Evolutionary conservation across 306 rosid genomes (phyloP), one percentile per base, ranked within the genome.

Genomic region (Malus sylvestris): DNA sequence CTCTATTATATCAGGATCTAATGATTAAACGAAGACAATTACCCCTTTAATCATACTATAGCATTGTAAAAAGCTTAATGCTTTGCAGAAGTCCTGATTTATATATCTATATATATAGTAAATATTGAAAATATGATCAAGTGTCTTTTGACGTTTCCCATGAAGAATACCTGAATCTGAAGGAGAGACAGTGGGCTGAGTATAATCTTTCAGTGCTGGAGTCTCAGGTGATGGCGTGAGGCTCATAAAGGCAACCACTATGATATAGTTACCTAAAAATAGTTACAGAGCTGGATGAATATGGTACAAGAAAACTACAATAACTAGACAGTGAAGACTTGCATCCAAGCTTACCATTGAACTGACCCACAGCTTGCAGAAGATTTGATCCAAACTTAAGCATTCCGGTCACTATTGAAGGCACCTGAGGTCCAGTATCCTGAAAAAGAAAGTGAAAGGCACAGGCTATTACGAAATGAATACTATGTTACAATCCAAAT

Each of bases 391-490:
- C 97, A 85, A 73, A 85, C 82, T 91, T 91, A 72, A 92, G 88
- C 87, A 90, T 72, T 42, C 64, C 22, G 78, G 88, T 87, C 80
- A 96, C 91, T 68, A 81, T 59, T 70, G 98, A 85, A 60, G 99
- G 99, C 82, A 96, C 65, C 81, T 90, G 99, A 13, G 99, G 96
- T 80, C 97, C 98, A 80, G 90, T 38, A 62, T 92, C 99, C 99
- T 96, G 77, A 72, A 30, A 82, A 77, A 68, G 52, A 71, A 81
- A 81, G 76, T 30, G 55, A 63, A 30, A 52, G 55, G 38, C 22
- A 29, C 45, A 83, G 23, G 68, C 74, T 10, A 44, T 61, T 64
- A 79, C 53, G n/a, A 77, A 71, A 81, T 55, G 32, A 78, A 53
- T 70, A 76, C 38, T 63, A 78, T 53, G 71, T 58, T 73, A 81